Evolutionary conservation across 2,329 filamentous ascomycete genomes (phyloP), one percentile per base, ranked within the genome.

Genomic region (Sporothrix globosa): DNA sequence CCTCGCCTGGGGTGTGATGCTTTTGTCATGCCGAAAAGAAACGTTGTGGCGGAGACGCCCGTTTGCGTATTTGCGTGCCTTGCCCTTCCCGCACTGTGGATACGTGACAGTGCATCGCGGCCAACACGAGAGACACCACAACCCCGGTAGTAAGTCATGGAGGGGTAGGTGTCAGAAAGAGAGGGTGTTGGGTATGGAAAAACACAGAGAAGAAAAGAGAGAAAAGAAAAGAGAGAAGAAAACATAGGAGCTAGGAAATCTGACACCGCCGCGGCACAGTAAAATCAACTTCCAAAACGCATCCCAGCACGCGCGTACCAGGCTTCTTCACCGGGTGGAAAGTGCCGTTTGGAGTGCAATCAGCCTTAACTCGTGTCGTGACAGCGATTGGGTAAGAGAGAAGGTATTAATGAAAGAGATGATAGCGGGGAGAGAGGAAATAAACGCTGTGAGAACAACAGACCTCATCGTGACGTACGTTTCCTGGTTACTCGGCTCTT

Each of bases 301-400:
- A 46, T 54, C n/a, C 27, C 7, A 24, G 56, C 53, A n/a, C 19
- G 11, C 19, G 41, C 19, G 67, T 60, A 69, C 56, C 67, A 63
- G 14, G 41, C 27, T 44, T 69, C 11, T 19, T 27, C 46, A 30
- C 56, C 14, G 56, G 48, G 34, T 54, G 67, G 53, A 60, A 30
- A 46, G n/a, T 27, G n/a, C 14, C n/a, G 56, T 69, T 69, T 48
- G 46, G 53, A 46, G 24, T 53, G 56, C 24, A 63, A 63, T 63
- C 56, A 63, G 67, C 67, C 67, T 69, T 56, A 63, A 63, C 14
- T 63, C 39, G n/a, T 2, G 41, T 63, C 58, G 58, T 44, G n/a
- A 46, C 58, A 27, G 24, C 41, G 44, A 65, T 65, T 50, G 44
- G 61, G 24, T 41, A 48, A 44, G 44, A 46, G 54, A 34, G 5